A percentile compares a stretch with the other conserved stretches of the same genome.
phyloP scores from a whole-genome alignment of 164 flowering plant species.

The Akebia trifoliata region DNA sequence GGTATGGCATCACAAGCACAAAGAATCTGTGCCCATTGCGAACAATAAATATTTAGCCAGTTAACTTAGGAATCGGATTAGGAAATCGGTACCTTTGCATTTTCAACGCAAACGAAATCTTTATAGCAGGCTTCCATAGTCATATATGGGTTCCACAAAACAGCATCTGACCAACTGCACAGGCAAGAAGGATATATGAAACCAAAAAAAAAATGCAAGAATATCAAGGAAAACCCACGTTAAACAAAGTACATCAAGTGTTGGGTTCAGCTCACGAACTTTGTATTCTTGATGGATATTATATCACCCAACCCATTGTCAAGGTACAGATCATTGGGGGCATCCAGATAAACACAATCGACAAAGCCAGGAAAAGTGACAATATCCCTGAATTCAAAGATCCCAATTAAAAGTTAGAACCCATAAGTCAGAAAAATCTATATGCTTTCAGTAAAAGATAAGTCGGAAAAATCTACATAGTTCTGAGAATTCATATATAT shows the following conservation, averaged over 20 bases:
- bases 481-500: too few relatives aligned
- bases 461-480: too few relatives aligned
- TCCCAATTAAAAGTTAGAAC: conserved; percentile 9
- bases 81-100: conserved; percentile 63
- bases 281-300: conserved; percentile 60
- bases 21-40: neutral
- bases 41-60: neutral
- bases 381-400: conserved; percentile 48
- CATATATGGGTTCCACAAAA: conserved; percentile 85
- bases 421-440: too few relatives aligned
- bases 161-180: conserved; percentile 92
- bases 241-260: neutral
- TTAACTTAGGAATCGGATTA: neutral
- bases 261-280: conserved; percentile 32
- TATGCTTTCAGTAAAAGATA: too few relatives aligned
- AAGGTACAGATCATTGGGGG: conserved; percentile 58
- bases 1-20: neutral
- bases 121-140: conserved; percentile 82
- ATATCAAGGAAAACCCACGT: neutral
- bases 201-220: neutral
- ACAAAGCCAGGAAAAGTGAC: conserved; percentile 89
- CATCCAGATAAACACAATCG: conserved; percentile 82
- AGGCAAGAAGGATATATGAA: conserved; percentile 4
- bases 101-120: conserved; percentile 95
- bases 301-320: conserved; percentile 76